Base-by-base conservation (phyloP, 768 basidiomycete genomes). In the Inosperma sp. region DNA sequence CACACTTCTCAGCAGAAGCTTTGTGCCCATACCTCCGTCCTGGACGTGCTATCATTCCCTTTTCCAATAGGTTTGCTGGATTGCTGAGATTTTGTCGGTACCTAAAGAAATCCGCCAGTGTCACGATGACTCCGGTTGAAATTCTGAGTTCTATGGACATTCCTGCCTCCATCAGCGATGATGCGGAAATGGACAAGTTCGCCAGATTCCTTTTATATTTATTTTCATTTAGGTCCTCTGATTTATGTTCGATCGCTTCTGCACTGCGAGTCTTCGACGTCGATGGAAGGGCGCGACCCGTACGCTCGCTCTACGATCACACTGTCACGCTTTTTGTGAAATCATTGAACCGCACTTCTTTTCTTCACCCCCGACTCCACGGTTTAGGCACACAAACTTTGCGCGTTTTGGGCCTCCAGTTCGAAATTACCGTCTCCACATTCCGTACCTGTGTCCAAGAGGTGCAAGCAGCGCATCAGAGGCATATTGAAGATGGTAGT, bases 301-400 rank as follows among this genome's bases (percentile, higher is more conserved):
- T 48, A 13, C 14, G 21, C 1, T 42, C 55, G 7, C 33, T 59
- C 4, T 59, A 57, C 16, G 56, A 57, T 27, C 42, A 53, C 45
- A 45, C 13, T 5, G 33, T 49, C 16, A 2, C 1, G 3, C 40
- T 59, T 3, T 55, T 57, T 23, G 22, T 47, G 4, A 12, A 14
- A n/a, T 44, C 54, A 3, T 31, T 59, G n/a, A 48, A 9, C 22
- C 33, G 39, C 14, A 45, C 8, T 8, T n/a, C 30, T 31, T 45
- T 45, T 45, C 27, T 45, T 6, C 43, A 45, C 12, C 6, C 14
- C 23, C 13, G 16, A 13, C 29, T 45, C 6, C 43, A 26, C 13
- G 29, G 33, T 14, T 39, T 8, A 21, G 29, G 13, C 2, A 7
- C n/a, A 21, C 55, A 10, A 2, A 2, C 2, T 10, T 16, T 56